phyloP scores from a whole-genome alignment of 192 early-diverging fungal genomes.

The Haplosporangium gracile region DNA sequence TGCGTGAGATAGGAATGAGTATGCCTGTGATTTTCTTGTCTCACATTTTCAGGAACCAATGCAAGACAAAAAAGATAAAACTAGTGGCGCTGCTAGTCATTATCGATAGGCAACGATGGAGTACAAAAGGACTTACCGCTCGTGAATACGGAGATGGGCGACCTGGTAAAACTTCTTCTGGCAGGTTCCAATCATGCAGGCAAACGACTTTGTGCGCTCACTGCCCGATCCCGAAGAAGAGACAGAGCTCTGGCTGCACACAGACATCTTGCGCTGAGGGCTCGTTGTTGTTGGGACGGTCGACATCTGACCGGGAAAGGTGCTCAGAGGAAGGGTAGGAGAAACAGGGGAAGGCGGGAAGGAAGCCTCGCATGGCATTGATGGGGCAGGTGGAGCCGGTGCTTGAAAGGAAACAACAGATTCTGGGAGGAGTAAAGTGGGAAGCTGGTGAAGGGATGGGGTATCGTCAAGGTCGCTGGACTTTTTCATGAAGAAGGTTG shows the following conservation, averaged over 20 bases:
- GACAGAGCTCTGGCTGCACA: slow-evolving; percentile 38
- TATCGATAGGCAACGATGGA: neutral
- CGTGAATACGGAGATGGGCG: slow-evolving; percentile 82
- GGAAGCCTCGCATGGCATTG: neutral
- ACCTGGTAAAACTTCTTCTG: slow-evolving; percentile 77
- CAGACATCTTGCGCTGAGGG: slow-evolving; percentile 31
- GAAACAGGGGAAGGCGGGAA: slow-evolving; percentile 11
- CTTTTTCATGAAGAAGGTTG: slow-evolving; percentile 40
- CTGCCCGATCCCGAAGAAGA: slow-evolving; percentile 15
- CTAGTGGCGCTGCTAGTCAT: neutral
- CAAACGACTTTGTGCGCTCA: slow-evolving; percentile 31
- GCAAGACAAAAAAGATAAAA: neutral
- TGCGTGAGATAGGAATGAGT: neutral
- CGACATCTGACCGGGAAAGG: slow-evolving; percentile 21
- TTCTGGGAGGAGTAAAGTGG: slow-evolving; percentile 25
- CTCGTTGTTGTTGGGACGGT: neutral
- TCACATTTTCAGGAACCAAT: neutral
- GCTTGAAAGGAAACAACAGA: slow-evolving; percentile 9
- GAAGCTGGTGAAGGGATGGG: slow-evolving; percentile 40
- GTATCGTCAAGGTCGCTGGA: neutral
- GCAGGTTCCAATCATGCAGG: slow-evolving; percentile 66
- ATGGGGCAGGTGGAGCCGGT: neutral
- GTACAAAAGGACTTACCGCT: slow-evolving; percentile 43
- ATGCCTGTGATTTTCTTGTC: neutral
- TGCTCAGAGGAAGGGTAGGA: slow-evolving; percentile 29